Percentiles rank a stretch among this genome's conserved stretches.
phyloP scores from a whole-genome alignment of 2,329 filamentous ascomycete genomes.

The Camillea tinctor region DNA sequence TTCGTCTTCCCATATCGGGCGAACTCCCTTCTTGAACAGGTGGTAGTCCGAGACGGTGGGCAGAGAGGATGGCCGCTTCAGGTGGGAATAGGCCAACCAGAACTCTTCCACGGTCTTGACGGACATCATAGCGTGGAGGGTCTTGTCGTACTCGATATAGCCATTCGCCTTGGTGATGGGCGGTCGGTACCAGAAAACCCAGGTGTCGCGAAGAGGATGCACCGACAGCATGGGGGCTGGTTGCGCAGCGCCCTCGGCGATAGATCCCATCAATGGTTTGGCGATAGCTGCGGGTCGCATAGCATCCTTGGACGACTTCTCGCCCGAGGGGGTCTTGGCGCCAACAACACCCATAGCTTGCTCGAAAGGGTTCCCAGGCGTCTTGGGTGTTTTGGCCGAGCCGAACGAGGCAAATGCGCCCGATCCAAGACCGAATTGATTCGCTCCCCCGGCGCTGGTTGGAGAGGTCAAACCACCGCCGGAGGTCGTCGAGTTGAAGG shows the following conservation, averaged over 20 bases:
- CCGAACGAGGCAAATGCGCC: constrained; percentile 97
- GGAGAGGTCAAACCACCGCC: constrained; percentile 71
- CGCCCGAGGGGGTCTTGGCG: constrained; percentile 54
- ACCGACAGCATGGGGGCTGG: constrained; percentile 42
- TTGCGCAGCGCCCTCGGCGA: constrained; percentile 42
- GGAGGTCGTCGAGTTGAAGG: constrained; percentile 74
- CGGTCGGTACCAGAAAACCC: constrained; percentile 97
- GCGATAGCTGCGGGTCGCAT: constrained; percentile 26
- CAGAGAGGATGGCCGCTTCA: constrained; percentile 83
- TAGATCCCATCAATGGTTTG: constrained; percentile 45
- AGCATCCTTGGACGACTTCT: constrained; percentile 60
- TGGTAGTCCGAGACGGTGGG: constrained; percentile 97
- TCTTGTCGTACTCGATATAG: constrained; percentile 92
- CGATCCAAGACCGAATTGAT: constrained; percentile 89
- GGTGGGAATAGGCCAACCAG: constrained; percentile 82
- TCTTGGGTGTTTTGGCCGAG: constrained; percentile 82
- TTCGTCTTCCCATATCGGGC: constrained; percentile 97
- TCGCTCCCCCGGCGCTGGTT: constrained; percentile 62
- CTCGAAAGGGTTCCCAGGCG: constrained; percentile 77
- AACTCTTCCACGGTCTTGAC: constrained; percentile 87
- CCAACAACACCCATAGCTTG: constrained; percentile 57
- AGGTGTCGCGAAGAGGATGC: constrained; percentile 76
- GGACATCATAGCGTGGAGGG: constrained; percentile 79
- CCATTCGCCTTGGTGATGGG: constrained; percentile 93
- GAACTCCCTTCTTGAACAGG: constrained; percentile 93